Conservation (phyloP, 192 early-diverging fungal genomes). For the Podochytrium sp. region DNA sequence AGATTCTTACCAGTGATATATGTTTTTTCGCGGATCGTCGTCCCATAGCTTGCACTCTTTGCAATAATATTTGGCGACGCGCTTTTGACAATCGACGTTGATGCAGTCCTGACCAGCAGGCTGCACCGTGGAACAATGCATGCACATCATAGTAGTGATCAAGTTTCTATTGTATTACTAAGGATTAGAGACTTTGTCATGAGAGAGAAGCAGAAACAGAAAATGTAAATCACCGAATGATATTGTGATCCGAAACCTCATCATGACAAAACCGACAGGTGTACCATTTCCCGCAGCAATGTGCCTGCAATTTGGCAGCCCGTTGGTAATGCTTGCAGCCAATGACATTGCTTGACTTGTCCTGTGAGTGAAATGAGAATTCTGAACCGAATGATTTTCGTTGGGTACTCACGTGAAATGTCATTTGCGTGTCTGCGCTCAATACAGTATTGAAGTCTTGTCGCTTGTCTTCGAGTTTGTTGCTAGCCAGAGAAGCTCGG, state of each 20-base stretch:
- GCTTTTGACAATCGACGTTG: conserved; percentile 60
- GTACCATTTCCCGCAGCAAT: conserved; percentile 77
- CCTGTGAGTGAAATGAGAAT: conserved; percentile 38
- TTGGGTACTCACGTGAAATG: conserved; percentile 46
- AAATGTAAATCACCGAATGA: conserved; percentile 60
- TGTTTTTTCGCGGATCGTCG: conserved; percentile 76
- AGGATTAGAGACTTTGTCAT: background rate
- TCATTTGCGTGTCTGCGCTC: conserved; percentile 47
- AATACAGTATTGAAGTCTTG: conserved; percentile 44
- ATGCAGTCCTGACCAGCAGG: conserved; percentile 77
- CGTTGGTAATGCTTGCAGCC: conserved; percentile 86
- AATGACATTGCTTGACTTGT: conserved; percentile 52
- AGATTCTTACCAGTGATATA: conserved; percentile 90
- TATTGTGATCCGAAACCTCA: conserved; percentile 65
- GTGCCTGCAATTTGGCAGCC: conserved; percentile 73
- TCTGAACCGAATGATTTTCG: background rate
- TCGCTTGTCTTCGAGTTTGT: conserved; percentile 41
- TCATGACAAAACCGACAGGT: conserved; percentile 84
- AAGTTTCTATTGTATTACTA: conserved; percentile 46
- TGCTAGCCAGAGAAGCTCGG: conserved; percentile 25
- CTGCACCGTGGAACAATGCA: conserved; percentile 86
- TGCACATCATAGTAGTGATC: conserved; percentile 89
- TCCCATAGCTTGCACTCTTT: conserved; percentile 92
- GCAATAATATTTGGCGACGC: conserved; percentile 87
- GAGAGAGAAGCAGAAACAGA: background rate